Conservation (phyloP, 192 early-diverging fungal species). For the Endogone sp. region DNA sequence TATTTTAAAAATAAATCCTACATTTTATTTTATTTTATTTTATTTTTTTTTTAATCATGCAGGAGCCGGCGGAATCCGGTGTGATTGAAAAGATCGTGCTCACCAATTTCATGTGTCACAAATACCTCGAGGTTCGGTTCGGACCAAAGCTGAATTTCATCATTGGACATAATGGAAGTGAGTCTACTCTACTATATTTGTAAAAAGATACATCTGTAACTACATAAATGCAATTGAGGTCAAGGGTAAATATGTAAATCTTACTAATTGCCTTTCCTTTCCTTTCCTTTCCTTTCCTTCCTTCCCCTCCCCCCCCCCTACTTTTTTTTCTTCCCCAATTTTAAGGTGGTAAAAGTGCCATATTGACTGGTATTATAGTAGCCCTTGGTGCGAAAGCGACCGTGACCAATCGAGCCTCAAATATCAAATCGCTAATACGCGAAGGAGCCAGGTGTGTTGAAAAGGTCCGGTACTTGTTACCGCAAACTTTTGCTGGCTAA, state of each 20-base stretch:
- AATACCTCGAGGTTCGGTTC: slow-evolving; percentile 70
- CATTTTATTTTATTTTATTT: neutral
- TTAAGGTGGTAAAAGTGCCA: slow-evolving; percentile 90
- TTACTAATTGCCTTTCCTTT: too few species aligned
- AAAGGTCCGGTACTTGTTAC: too few species aligned
- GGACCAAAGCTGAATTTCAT: slow-evolving; percentile 93
- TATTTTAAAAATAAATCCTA: neutral
- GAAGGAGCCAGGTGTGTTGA: slow-evolving; percentile 67
- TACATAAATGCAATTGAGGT: too few species aligned
- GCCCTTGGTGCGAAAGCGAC: slow-evolving; percentile 90
- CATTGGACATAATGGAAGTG: slow-evolving; percentile 93
- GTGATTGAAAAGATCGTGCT: slow-evolving; percentile 82
- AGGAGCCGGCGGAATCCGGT: slow-evolving; percentile 56
- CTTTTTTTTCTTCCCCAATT: neutral
- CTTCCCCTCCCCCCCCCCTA: neutral
- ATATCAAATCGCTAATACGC: slow-evolving; percentile 73
- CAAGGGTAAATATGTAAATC: too few species aligned
- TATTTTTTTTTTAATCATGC: slow-evolving; percentile 5
- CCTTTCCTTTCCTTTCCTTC: too few species aligned
- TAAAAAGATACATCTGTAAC: too few species aligned
- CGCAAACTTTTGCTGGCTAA: too few species aligned
- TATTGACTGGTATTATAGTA: slow-evolving; percentile 86
- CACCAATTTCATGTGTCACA: slow-evolving; percentile 95
- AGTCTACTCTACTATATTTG: slow-evolving; percentile 7
- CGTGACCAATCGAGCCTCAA: slow-evolving; percentile 80